Conservation (phyloP, 352 stramenopile species). For the Phytophthora agathidicida region DNA sequence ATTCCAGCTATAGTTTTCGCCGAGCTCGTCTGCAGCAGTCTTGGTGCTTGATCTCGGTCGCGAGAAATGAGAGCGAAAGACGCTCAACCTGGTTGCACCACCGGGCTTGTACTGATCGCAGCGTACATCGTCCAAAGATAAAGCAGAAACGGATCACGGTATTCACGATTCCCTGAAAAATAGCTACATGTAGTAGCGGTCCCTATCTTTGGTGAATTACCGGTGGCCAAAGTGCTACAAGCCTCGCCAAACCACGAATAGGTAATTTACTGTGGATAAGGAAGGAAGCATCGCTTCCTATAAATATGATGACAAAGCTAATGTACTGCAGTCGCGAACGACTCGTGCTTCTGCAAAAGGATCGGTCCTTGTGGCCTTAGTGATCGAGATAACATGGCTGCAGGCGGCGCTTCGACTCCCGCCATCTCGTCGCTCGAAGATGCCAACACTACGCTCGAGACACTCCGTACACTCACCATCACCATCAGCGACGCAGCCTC, state of each 20-base stretch:
- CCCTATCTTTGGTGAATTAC: conserved; percentile 27
- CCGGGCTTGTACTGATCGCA: not conserved
- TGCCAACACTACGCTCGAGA: conserved; percentile 40
- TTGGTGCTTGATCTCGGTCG: conserved; percentile 3
- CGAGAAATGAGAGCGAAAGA: conserved; percentile 17
- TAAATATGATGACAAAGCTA: too few species aligned
- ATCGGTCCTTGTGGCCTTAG: not conserved
- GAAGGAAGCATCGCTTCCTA: not conserved
- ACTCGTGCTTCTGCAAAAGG: too few species aligned
- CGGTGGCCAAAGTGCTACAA: too few species aligned
- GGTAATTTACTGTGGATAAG: too few species aligned
- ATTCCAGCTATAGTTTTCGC: not conserved
- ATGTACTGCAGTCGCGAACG: too few species aligned
- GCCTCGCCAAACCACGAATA: too few species aligned
- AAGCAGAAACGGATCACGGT: conserved; percentile 20
- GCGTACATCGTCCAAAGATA: conserved; percentile 20
- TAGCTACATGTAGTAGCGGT: not conserved
- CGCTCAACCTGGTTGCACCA: conserved; percentile 7
- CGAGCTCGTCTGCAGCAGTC: too few species aligned
- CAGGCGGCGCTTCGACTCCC: conserved; percentile 1
- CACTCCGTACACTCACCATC: conserved; percentile 41
- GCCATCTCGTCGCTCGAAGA: conserved; percentile 53
- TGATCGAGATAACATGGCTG: conserved; percentile 9
- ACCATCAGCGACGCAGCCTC: conserved; percentile 44
- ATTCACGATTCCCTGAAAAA: conserved; percentile 4